phyloP scores from a whole-genome alignment of 768 basidiomycete species.

The Porpolomopsis calyptriformis region DNA sequence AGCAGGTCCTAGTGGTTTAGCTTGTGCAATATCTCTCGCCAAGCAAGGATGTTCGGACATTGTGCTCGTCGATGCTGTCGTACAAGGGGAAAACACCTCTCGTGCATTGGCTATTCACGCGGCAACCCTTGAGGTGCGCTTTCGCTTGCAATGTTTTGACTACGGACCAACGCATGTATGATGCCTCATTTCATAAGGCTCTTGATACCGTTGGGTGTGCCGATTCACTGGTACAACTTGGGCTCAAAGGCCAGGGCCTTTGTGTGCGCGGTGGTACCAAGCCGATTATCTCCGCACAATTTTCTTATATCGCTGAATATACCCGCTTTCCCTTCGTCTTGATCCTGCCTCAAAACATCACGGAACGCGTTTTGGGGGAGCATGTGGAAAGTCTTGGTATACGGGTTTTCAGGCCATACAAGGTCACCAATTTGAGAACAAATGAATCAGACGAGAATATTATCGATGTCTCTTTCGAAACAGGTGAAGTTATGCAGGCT shows the following conservation, averaged over 20 bases:
- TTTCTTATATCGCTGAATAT: slow-evolving; percentile 26
- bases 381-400: slow-evolving; percentile 24
- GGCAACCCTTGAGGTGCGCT: slow-evolving; percentile 39
- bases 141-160: neutral
- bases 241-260: slow-evolving; percentile 22
- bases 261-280: slow-evolving; percentile 21
- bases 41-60: slow-evolving; percentile 33
- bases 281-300: slow-evolving; percentile 20
- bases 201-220: slow-evolving; percentile 35
- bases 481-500: slow-evolving; percentile 32
- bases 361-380: slow-evolving; percentile 31
- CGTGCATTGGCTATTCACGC: slow-evolving; percentile 40
- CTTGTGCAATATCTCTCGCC: slow-evolving; percentile 34
- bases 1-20: slow-evolving; percentile 39
- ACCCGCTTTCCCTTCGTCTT: slow-evolving; percentile 35
- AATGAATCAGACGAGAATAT: slow-evolving; percentile 17
- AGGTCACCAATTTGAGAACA: slow-evolving; percentile 27
- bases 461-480: slow-evolving; percentile 36
- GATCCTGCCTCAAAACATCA: slow-evolving; percentile 33
- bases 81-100: slow-evolving; percentile 24
- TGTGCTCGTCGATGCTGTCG: slow-evolving; percentile 31
- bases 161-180: slow-evolving; percentile 1
- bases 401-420: slow-evolving; percentile 26
- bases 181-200: slow-evolving; percentile 21
- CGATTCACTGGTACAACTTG: slow-evolving; percentile 26